phyloP scores from a whole-genome alignment of 169 alveolate genomes.

The Plasmodium gonderi region DNA sequence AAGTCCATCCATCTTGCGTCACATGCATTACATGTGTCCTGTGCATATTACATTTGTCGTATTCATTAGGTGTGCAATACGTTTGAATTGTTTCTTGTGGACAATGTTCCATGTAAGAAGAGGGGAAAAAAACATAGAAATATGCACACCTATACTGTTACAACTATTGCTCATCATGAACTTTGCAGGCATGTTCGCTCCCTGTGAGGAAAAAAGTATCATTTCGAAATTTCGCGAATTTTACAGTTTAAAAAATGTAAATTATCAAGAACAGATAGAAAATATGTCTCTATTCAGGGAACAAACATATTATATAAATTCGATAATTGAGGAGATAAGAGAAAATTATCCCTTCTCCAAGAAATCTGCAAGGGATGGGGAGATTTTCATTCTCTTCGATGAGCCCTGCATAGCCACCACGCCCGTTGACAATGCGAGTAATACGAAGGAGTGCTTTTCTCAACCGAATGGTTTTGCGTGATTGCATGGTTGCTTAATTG shows the following conservation, averaged over 20 bases:
- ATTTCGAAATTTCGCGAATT: slow-evolving; percentile 66
- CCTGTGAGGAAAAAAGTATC: slow-evolving; percentile 63
- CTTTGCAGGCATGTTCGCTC: slow-evolving; percentile 62
- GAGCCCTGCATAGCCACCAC: slow-evolving; percentile 76
- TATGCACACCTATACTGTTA: neutral
- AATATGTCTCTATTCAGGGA: slow-evolving; percentile 75
- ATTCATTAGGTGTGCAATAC: too few relatives aligned
- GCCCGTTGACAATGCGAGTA: slow-evolving; percentile 73
- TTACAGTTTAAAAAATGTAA: slow-evolving; percentile 69
- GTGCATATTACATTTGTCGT: neutral
- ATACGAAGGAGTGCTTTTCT: neutral
- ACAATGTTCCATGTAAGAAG: too few relatives aligned
- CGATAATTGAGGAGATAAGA: slow-evolving; percentile 68
- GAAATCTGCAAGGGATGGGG: slow-evolving; percentile 11
- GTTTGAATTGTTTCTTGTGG: too few relatives aligned
- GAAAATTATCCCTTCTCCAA: slow-evolving; percentile 35
- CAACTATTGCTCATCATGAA: neutral
- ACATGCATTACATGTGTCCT: neutral
- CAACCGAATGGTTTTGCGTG: neutral
- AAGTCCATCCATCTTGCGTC: neutral
- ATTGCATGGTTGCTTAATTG: neutral
- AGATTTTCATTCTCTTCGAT: slow-evolving; percentile 63
- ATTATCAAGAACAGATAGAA: slow-evolving; percentile 73
- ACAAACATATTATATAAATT: slow-evolving; percentile 63
- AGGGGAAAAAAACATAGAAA: too few relatives aligned